A percentile compares a stretch with the other conserved stretches of the same genome.
Evolutionary conservation across 805 yeast species (phyloP).

Genomic region (Candida alai): DNA sequence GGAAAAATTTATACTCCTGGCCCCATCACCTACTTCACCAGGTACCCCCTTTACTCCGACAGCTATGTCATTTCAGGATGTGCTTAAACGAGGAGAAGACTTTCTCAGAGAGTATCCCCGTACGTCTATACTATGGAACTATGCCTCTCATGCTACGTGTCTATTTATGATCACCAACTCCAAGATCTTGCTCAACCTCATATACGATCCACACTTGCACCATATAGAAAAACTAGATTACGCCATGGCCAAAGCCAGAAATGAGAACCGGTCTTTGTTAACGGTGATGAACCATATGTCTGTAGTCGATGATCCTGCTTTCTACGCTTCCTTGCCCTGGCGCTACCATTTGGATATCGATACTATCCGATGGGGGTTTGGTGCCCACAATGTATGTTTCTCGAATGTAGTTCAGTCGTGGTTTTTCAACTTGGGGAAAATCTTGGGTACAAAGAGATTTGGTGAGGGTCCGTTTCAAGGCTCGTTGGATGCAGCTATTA

Average conservation of each 20-base stretch:
- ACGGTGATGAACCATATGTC: slow-evolving; percentile 95
- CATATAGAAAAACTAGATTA: slow-evolving; percentile 61
- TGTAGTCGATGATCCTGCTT: slow-evolving; percentile 84
- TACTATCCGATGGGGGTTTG: slow-evolving; percentile 87
- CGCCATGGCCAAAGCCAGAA: slow-evolving; percentile 59
- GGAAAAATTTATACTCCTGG: neutral
- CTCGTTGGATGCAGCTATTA: slow-evolving; percentile 79
- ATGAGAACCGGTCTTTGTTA: slow-evolving; percentile 69
- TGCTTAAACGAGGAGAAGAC: slow-evolving; percentile 68
- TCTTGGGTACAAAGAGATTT: slow-evolving; percentile 80
- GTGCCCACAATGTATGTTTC: slow-evolving; percentile 90
- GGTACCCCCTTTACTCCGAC: neutral
- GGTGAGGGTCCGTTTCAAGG: slow-evolving; percentile 94
- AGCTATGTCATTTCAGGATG: slow-evolving; percentile 67
- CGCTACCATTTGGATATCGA: slow-evolving; percentile 57
- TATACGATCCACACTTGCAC: slow-evolving; percentile 61
- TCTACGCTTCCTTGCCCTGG: slow-evolving; percentile 85
- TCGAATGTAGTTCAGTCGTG: slow-evolving; percentile 44
- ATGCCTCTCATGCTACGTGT: slow-evolving; percentile 66
- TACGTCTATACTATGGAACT: slow-evolving; percentile 56
- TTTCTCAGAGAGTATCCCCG: slow-evolving; percentile 65
- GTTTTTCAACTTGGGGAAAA: slow-evolving; percentile 86
- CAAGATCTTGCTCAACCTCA: slow-evolving; percentile 54
- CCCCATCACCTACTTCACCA: neutral
- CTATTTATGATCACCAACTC: slow-evolving; percentile 60